A percentile compares a stretch with the other conserved stretches of the same genome.
These are phyloP conservation scores for Podaxis mareebaensis DNA, from an alignment of 768 basidiomycete genomes.

Conservation along the genomic window DNA sequence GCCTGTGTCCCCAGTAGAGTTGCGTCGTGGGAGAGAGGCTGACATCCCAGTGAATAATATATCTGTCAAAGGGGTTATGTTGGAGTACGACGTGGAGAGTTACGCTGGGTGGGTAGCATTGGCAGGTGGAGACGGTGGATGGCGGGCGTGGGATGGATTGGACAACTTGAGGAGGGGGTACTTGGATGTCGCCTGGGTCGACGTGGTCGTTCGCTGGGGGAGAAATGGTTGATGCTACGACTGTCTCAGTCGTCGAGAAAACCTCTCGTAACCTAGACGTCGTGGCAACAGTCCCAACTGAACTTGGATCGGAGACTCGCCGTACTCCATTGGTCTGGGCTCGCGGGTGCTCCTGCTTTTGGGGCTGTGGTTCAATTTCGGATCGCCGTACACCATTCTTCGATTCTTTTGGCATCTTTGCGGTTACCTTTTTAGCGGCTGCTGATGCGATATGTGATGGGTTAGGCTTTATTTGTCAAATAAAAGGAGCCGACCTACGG, in stretches of 20 bases:
- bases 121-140: not conserved
- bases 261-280: not conserved
- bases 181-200: not conserved
- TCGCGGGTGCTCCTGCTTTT: not conserved
- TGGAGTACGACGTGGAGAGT: constrained; percentile 1
- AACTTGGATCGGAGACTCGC: not conserved
- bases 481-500: not conserved
- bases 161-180: not conserved
- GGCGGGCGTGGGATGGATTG: constrained; percentile 3
- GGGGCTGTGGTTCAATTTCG: not conserved
- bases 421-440: not conserved
- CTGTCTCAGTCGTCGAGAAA: not conserved
- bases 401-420: not conserved
- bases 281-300: not conserved
- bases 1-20: not conserved
- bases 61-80: constrained; percentile 2
- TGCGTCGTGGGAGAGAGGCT: not conserved
- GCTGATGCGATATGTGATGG: constrained; percentile 3
- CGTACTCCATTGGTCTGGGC: not conserved
- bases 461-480: not conserved
- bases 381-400: not conserved
- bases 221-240: not conserved
- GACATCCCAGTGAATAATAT: constrained; percentile 1
- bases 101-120: not conserved
- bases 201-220: not conserved